phyloP scores from a whole-genome alignment of 2,329 filamentous ascomycete species.

The Cladophialophora carrionii region DNA sequence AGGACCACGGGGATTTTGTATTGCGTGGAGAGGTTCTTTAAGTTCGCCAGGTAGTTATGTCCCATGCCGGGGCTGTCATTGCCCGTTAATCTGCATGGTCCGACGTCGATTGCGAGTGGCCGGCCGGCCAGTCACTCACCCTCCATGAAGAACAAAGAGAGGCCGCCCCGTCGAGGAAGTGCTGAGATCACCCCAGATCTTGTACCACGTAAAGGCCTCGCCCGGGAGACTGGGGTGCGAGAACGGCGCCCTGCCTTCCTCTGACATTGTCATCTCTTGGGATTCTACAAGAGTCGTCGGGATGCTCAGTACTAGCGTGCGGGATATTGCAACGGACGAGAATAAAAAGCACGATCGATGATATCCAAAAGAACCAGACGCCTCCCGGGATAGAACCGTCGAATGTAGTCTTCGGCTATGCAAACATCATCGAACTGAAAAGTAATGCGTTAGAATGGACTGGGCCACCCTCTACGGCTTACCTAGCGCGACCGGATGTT shows the following conservation, averaged over 20 bases:
- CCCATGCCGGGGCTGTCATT: constrained; percentile 46
- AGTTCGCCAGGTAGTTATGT: constrained; percentile 50
- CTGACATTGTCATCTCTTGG: constrained; percentile 9
- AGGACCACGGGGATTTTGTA: constrained; percentile 53
- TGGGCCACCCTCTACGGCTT: not conserved
- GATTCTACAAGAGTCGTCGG: not conserved
- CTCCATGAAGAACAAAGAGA: constrained; percentile 51
- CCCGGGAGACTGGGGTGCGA: constrained; percentile 42
- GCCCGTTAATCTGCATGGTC: not conserved
- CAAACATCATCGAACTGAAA: not conserved
- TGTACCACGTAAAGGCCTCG: constrained; percentile 48
- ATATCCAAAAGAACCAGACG: not conserved
- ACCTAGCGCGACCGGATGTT: not conserved
- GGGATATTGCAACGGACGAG: not conserved
- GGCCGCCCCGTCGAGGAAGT: constrained; percentile 38
- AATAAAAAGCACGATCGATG: not conserved
- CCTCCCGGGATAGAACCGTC: too few species aligned
- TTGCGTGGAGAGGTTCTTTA: constrained; percentile 45
- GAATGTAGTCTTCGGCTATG: not conserved
- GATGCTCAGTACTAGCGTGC: not conserved
- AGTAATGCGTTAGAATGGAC: not conserved
- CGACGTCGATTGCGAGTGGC: not conserved
- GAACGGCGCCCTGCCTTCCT: constrained; percentile 40
- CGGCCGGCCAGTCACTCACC: constrained; percentile 37
- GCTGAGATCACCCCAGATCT: constrained; percentile 45